Base-by-base conservation (phyloP, 202 grass and related monocot species). In the Saccharum hybrid region DNA sequence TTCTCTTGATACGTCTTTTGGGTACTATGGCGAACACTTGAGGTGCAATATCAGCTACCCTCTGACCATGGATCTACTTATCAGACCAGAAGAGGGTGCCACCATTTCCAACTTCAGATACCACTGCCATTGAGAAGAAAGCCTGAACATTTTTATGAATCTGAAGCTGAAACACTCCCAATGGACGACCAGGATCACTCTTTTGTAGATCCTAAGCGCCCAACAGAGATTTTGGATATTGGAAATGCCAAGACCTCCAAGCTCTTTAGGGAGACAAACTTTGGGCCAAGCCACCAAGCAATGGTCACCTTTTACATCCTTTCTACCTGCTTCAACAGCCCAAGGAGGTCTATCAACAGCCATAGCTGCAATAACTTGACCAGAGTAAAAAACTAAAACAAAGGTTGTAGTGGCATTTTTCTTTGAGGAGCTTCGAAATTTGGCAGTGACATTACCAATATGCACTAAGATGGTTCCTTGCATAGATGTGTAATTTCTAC, bases 361-460 rank as follows among this genome's bases (percentile, higher is more conserved):
- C 49, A 54, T 19, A 54, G 49, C 49, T 19, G 49, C 49, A 54
- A 56, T 56, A 56, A 56, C 18, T n/a, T 57, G 19, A 69, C 11
- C 71, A 62, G 26, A 79, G 49, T 30, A 21, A 57, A 21, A 57
- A 69, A 26, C 61, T 84, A 68, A 33, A 68, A 59, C 56, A 34
- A 42, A 40, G 36, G 59, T 28, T 49, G 22, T 49, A 10, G 30
- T 81, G 8, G 5, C 5, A 12, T 54, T 33, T 41, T 8, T 39
- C 16, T 69, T 76, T 19, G 51, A 69, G 12, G 22, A 69, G 30
- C 45, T 16, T 76, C 9, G 30, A 49, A 45, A 39, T 72, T 46
- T 56, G 15, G 28, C 38, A 30, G 15, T 3, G 36, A 38, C n/a
- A 45, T 8, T 56, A 40, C 12, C 8, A 75, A 67, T 36, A 49